These are phyloP conservation scores for Candida succiphila DNA, from an alignment of 805 yeast species.

Conservation along the genomic window DNA sequence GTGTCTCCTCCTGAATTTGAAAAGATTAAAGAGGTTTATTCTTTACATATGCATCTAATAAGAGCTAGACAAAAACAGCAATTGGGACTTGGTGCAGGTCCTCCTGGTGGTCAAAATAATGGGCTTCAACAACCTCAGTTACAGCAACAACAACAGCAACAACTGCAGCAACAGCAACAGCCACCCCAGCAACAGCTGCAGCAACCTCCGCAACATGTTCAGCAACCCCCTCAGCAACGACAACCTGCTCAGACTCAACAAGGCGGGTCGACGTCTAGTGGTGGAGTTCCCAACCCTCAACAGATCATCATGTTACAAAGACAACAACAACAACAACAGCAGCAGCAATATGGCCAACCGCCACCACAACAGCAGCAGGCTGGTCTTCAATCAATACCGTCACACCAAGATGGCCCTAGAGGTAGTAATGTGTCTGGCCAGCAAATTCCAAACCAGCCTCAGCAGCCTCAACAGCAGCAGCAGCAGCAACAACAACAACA, in stretches of 20 bases:
- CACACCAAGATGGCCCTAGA: too few relatives aligned
- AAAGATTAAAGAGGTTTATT: slow-evolving; percentile 56
- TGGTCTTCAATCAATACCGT: slow-evolving; percentile 3
- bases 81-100: background rate
- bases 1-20: slow-evolving; percentile 50
- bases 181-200: slow-evolving; percentile 10
- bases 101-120: background rate
- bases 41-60: slow-evolving; percentile 52
- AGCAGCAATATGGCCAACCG: slow-evolving; percentile 3
- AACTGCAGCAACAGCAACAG: slow-evolving; percentile 1
- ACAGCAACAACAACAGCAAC: slow-evolving; percentile 11
- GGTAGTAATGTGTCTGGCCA: too few relatives aligned
- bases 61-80: slow-evolving; percentile 30
- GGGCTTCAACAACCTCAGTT: slow-evolving; percentile 1
- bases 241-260: slow-evolving; percentile 3
- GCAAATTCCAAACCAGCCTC: slow-evolving; percentile 5
- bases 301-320: slow-evolving; percentile 22
- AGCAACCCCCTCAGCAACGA: slow-evolving; percentile 9
- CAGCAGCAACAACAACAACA: slow-evolving; percentile 6
- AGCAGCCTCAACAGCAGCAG: background rate
- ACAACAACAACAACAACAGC: slow-evolving; percentile 15
- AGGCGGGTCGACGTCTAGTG: slow-evolving; percentile 3
- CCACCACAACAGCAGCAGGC: slow-evolving; percentile 3
- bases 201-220: background rate
- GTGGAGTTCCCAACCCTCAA: slow-evolving; percentile 18